Evolutionary conservation across 2,329 filamentous ascomycete genomes (phyloP), one percentile per base, ranked within the genome.

Genomic region (Eutypa lata): DNA sequence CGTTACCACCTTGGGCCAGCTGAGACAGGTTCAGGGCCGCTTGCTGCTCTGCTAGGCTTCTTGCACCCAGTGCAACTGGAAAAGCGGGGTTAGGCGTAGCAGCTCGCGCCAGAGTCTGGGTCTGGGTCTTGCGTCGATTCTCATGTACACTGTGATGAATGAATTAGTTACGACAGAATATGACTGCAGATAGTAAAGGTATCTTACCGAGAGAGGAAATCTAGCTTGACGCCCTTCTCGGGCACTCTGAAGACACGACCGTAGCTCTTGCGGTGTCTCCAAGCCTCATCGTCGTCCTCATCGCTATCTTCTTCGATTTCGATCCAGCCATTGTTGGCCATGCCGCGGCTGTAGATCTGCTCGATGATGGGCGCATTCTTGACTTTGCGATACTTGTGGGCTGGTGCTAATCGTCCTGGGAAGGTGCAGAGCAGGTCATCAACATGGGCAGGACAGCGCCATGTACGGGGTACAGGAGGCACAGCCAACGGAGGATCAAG

Each of bases 371-470:
- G 70, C 11, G 75, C 72, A 46, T 77, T 76, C 68, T 82, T 86
- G 64, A 86, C 72, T 68, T 78, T 83, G 57, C 84, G 82, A 68
- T 80, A 82, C 52, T 78, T 78, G 65, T 87, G 84, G 22, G 83
- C 83, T 3, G 82, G 82, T 1, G 75, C 83, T 24, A 87, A 74
- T 46, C 76, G 71, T 19, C 70, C 70, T 8, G 86, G 82, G 19
- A 87, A 72, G 46, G 80, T 74, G 28, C 73, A 74, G 53, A 96
- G 77, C 52, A 92, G 80, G 57, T 93, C 86, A 50, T 94, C 90
- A 42, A 88, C 78, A 68, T 99, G 94, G 58, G 89, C 85, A 48
- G 93, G 93, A 67, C 94, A 99, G 71, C 86, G 88, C 90, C 91
- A 99, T 51, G 86, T 88, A 64, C 87, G 84, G 49, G 87, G 78